Conservation (phyloP, 2,329 filamentous ascomycete genomes). For the Zasmidium angulare region DNA sequence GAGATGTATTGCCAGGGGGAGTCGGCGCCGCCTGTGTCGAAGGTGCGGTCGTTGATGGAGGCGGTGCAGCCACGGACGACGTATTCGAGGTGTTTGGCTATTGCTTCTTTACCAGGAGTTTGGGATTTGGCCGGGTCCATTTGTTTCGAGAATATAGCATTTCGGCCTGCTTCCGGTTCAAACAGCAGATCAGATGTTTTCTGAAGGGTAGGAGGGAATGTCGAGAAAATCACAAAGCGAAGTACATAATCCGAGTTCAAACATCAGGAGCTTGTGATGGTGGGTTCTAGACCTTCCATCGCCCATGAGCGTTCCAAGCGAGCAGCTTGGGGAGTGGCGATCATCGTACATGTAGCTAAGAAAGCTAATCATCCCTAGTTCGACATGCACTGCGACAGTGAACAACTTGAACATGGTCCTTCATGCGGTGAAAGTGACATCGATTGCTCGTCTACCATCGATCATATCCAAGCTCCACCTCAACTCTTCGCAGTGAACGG, state of each 20-base stretch:
- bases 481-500: conserved; percentile 22
- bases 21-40: background rate
- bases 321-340: background rate
- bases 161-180: too few relatives aligned
- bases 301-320: background rate
- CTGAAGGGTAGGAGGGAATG: background rate
- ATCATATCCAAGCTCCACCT: too few relatives aligned
- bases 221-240: background rate
- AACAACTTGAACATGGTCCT: background rate
- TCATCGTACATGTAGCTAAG: background rate
- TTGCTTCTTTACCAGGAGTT: background rate
- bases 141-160: background rate
- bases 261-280: background rate
- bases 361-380: background rate
- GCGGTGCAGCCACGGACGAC: background rate
- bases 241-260: background rate
- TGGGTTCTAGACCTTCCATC: background rate
- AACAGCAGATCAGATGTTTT: background rate
- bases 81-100: background rate
- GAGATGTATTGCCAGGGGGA: background rate
- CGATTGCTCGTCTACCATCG: too few relatives aligned
- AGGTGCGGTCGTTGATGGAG: background rate
- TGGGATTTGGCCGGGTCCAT: background rate
- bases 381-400: background rate
- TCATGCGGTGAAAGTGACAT: too few relatives aligned